A percentile compares a stretch with the other conserved stretches of the same genome.
Evolutionary conservation across 1,284 basidiomycete genomes (phyloP).

Genomic region (Schizophyllum commune): DNA sequence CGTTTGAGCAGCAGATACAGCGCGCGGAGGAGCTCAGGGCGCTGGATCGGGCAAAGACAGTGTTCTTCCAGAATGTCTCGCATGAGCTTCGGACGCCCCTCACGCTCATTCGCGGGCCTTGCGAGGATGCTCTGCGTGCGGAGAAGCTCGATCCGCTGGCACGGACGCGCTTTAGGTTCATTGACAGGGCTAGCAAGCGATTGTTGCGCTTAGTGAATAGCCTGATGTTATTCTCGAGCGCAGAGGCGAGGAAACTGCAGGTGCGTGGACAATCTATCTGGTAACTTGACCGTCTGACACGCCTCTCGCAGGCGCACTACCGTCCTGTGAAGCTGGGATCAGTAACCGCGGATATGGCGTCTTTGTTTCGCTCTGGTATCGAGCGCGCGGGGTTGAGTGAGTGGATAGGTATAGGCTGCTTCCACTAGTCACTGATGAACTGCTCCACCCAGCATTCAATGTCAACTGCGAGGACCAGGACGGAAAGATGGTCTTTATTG

Average conservation of each 20-base stretch:
- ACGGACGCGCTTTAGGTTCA: slow-evolving; percentile 17
- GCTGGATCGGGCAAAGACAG: slow-evolving; percentile 24
- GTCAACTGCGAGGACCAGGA: slow-evolving; percentile 1
- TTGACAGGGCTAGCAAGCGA: slow-evolving; percentile 19
- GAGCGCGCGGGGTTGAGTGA: slow-evolving; percentile 18
- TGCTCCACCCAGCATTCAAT: background rate
- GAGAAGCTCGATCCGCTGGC: slow-evolving; percentile 8
- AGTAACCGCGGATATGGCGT: slow-evolving; percentile 19
- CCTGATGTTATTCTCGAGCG: slow-evolving; percentile 22
- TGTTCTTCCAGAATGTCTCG: slow-evolving; percentile 23
- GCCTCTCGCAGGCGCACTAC: slow-evolving; percentile 7
- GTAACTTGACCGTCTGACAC: background rate
- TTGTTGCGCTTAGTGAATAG: slow-evolving; percentile 21
- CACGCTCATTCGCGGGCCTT: slow-evolving; percentile 22
- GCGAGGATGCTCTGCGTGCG: slow-evolving; percentile 15
- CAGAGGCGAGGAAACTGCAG: slow-evolving; percentile 19
- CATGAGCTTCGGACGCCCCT: slow-evolving; percentile 23
- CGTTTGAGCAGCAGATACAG: slow-evolving; percentile 15
- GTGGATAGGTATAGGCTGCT: background rate
- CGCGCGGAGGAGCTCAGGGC: slow-evolving; percentile 20
- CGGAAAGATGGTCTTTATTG: slow-evolving; percentile 15
- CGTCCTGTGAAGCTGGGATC: slow-evolving; percentile 18
- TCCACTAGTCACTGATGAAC: background rate
- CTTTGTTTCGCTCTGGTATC: slow-evolving; percentile 22
- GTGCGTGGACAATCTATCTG: slow-evolving; percentile 3